Base-by-base conservation (phyloP, 163 green algal species). In the Scenedesmus sp. region DNA sequence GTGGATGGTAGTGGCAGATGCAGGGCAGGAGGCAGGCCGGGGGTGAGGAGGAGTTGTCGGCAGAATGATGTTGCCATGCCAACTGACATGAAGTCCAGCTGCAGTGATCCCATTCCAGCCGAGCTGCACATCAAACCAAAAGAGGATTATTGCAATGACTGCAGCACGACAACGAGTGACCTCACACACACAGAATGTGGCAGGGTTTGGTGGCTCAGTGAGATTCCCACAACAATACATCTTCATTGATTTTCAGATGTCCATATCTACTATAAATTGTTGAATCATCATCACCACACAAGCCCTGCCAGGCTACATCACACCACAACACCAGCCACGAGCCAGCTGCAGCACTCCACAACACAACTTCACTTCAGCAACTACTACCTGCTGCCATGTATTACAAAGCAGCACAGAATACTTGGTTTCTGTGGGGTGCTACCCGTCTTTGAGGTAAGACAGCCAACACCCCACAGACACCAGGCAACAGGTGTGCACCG, bases 191-290 rank as follows among this genome's bases (percentile, higher is more conserved):
- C 26, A 76, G n/a, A 5, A 10, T 56, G 12, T 56, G 60, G 60
- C 46, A 84, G n/a, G 23, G 23, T 52, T 54, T 70, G 56, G 86
- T 76, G 94, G 94, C 94, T 96, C 94, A 96, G 94, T 87, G 94
- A 96, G 94, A 96, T 96, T 96, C 94, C 94, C 94, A 96, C 84
- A 89, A 92, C 91, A 85, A 82, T 84, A 73, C n/a, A 91, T 96
- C 94, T 87, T 93, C 95, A 54, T 60, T 70, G 1, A 74, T 76
- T 46, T 67, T 96, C 94, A 84, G 94, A 96, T 96, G 94, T 96
- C 94, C 87, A 90, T 96, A 96, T 96, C 94, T 96, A 96, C 94
- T 94, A 55, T 15, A 82, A 66, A 85, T 73, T 84, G 88, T 89
- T 89, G 88, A 88, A 77, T 92, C 88, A 92, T 92, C 88, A 92